A percentile compares a stretch with the other conserved stretches of the same genome.
Conservation (phyloP, 257 asterid genomes). For the Solanum arcanum region DNA sequence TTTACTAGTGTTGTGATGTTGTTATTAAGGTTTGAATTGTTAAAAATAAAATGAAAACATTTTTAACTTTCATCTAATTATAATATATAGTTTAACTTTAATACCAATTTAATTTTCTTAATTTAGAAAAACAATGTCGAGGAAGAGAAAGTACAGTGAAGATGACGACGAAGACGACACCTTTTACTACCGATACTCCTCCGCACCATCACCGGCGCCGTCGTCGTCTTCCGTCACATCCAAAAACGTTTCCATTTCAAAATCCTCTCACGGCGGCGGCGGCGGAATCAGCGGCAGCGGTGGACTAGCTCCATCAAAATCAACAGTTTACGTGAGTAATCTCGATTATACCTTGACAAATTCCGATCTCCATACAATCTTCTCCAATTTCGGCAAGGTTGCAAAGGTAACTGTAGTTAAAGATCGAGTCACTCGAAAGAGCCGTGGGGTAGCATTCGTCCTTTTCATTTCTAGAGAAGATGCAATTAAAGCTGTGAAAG, state of each 20-base stretch:
- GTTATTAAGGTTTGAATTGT: too few relatives aligned
- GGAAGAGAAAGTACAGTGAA: slow-evolving; percentile 22
- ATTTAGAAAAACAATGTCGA: slow-evolving; percentile 20
- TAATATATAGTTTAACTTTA: background rate
- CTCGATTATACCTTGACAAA: slow-evolving; percentile 77
- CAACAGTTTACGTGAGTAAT: slow-evolving; percentile 89
- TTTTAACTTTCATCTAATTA: background rate
- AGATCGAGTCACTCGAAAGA: slow-evolving; percentile 70
- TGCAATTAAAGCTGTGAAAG: slow-evolving; percentile 60
- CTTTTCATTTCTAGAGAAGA: slow-evolving; percentile 76
- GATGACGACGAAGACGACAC: slow-evolving; percentile 61
- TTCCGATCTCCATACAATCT: slow-evolving; percentile 83
- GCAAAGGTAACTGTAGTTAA: slow-evolving; percentile 92
- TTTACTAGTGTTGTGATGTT: background rate
- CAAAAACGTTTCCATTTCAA: slow-evolving; percentile 18
- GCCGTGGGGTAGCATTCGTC: slow-evolving; percentile 87
- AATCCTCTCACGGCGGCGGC: slow-evolving; percentile 14
- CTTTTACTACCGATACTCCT: slow-evolving; percentile 65
- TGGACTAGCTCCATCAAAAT: slow-evolving; percentile 84
- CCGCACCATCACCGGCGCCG: slow-evolving; percentile 29
- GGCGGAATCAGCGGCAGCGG: slow-evolving; percentile 33
- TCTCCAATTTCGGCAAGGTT: slow-evolving; percentile 91
- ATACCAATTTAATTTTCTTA: background rate
- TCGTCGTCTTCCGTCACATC: slow-evolving; percentile 21
- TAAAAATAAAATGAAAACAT: background rate